Evolutionary conservation across 2,329 filamentous ascomycete species (phyloP).

Genomic region (Westerdykella ornata): DNA sequence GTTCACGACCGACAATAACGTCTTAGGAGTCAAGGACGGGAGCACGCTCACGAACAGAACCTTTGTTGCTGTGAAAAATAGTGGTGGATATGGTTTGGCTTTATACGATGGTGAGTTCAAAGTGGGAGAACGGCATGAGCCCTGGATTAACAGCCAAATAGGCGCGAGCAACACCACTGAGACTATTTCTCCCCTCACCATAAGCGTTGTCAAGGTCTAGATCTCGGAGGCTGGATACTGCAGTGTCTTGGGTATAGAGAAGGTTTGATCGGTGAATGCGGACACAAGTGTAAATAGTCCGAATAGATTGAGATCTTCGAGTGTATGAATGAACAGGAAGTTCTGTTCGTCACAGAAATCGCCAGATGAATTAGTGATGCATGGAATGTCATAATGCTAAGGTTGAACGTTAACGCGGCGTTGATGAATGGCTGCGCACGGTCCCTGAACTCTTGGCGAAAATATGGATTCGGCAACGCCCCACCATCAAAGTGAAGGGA

Average conservation of each 20-base stretch:
- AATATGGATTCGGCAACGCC: conserved; percentile 1
- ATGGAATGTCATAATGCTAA: too few species aligned
- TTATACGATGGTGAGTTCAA: conserved; percentile 23
- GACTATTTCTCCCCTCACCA: conserved; percentile 15
- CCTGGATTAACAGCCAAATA: conserved; percentile 7
- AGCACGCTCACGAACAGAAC: conserved; percentile 19
- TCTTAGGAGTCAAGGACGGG: conserved; percentile 25
- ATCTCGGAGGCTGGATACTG: too few species aligned
- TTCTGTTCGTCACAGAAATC: too few species aligned
- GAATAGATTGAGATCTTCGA: too few species aligned
- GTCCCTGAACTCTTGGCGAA: not conserved
- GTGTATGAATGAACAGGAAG: too few species aligned
- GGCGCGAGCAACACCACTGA: conserved; percentile 15
- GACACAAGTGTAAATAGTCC: too few species aligned
- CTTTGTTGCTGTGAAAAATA: conserved; percentile 18
- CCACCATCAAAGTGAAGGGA: conserved; percentile 16
- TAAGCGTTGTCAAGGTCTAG: conserved; percentile 14
- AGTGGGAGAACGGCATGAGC: not conserved
- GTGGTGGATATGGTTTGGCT: conserved; percentile 13
- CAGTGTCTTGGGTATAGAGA: too few species aligned
- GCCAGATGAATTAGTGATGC: too few species aligned
- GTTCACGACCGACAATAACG: conserved; percentile 23
- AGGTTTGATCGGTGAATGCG: too few species aligned
- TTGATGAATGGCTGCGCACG: not conserved
- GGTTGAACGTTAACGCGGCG: not conserved